Percentiles rank a stretch among this genome's conserved stretches.
These are phyloP conservation scores for Colletotrichum sp. DNA, from an alignment of 2,329 filamentous ascomycete species.

Conservation along the genomic window DNA sequence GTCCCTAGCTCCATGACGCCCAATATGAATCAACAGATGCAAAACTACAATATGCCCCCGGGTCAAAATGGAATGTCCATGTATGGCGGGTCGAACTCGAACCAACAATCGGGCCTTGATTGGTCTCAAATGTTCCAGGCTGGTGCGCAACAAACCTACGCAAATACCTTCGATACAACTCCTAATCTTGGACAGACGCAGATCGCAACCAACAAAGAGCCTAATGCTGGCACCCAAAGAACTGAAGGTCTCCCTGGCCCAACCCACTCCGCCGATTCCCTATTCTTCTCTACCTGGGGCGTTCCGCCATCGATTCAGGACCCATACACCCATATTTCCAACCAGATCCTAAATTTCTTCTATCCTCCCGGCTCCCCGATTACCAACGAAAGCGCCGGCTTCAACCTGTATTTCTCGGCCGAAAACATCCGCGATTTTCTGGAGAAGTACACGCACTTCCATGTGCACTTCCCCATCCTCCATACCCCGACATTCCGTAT, in stretches of 20 bases:
- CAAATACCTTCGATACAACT: constrained; percentile 61
- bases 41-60: constrained; percentile 67
- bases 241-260: constrained; percentile 48
- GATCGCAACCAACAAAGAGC: constrained; percentile 72
- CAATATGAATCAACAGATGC: constrained; percentile 66
- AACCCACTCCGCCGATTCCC: constrained; percentile 38
- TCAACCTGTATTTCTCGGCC: constrained; percentile 66
- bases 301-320: constrained; percentile 50
- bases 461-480: constrained; percentile 74
- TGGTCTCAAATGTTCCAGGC: constrained; percentile 81
- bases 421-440: constrained; percentile 75
- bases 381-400: constrained; percentile 56
- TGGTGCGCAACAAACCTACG: constrained; percentile 70
- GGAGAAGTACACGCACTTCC: constrained; percentile 73
- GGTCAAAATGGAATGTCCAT: constrained; percentile 68
- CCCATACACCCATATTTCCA: constrained; percentile 58
- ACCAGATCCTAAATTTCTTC: constrained; percentile 61
- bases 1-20: constrained; percentile 65
- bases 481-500: constrained; percentile 75
- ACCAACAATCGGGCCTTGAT: constrained; percentile 69
- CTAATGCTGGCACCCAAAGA: constrained; percentile 57
- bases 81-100: constrained; percentile 63
- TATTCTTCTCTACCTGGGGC: constrained; percentile 56
- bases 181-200: constrained; percentile 72
- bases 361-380: constrained; percentile 60